These are phyloP conservation scores for Cercospora beticola DNA, from an alignment of 2,329 filamentous ascomycete species.

Conservation along the genomic window DNA sequence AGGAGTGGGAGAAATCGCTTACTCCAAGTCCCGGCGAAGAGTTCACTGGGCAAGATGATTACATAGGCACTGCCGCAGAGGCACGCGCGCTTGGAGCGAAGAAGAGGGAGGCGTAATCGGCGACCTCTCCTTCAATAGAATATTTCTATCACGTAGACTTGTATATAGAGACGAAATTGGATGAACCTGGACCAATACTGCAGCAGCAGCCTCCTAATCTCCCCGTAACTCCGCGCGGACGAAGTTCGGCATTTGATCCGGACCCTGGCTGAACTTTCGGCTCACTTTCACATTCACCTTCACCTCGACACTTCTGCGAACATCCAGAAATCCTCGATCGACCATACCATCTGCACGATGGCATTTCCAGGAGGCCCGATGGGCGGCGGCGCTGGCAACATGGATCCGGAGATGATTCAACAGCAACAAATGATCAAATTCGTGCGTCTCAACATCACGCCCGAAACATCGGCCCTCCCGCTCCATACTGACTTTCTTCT, in stretches of 20 bases:
- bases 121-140: not conserved
- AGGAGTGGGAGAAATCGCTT: conserved; percentile 83
- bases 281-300: conserved; percentile 7
- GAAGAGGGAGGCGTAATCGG: conserved; percentile 15
- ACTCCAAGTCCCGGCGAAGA: conserved; percentile 39
- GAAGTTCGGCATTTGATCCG: not conserved
- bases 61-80: conserved; percentile 31
- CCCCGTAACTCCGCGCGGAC: conserved; percentile 1
- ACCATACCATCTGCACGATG: conserved; percentile 13
- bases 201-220: not conserved
- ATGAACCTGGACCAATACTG: not conserved
- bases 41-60: conserved; percentile 29
- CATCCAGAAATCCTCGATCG: not conserved
- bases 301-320: not conserved
- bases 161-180: conserved; percentile 7
- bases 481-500: not conserved
- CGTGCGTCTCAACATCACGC: conserved; percentile 33
- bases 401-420: conserved; percentile 40
- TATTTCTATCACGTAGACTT: not conserved
- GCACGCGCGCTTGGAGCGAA: conserved; percentile 25
- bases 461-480: not conserved
- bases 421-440: conserved; percentile 52
- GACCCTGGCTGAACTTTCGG: conserved; percentile 10
- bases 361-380: conserved; percentile 22
- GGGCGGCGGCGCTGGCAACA: conserved; percentile 19